Conservation (phyloP, 371 early-diverging fungal species). For the Thermomucor indicae-seudaticae region DNA sequence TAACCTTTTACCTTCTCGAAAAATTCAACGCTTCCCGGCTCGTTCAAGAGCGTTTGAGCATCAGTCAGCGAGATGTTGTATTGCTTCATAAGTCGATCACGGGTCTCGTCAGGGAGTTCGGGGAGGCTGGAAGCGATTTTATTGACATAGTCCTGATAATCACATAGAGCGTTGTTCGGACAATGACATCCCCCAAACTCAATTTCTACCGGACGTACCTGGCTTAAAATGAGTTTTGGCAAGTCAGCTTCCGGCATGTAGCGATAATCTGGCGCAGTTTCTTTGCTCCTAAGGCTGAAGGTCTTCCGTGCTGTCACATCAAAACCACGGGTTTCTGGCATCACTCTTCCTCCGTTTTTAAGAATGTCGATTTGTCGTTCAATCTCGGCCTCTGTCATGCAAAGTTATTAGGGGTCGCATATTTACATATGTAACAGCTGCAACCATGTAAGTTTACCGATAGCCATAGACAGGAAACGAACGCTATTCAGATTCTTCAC, state of each 20-base stretch:
- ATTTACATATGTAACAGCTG: too few species aligned
- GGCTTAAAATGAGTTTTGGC: conserved; percentile 53
- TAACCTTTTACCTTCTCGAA: conserved; percentile 56
- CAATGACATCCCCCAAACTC: too few species aligned
- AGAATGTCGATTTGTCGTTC: conserved; percentile 65
- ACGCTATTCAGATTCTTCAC: conserved; percentile 88
- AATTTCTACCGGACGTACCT: conserved; percentile 30
- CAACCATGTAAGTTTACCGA: too few species aligned
- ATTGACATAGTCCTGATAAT: conserved; percentile 50
- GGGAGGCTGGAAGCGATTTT: conserved; percentile 45
- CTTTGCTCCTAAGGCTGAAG: conserved; percentile 72
- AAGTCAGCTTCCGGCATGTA: conserved; percentile 94
- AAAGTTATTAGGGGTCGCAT: not conserved
- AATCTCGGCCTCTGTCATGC: conserved; percentile 67
- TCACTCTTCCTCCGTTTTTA: conserved; percentile 45
- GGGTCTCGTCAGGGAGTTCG: conserved; percentile 68
- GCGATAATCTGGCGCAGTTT: conserved; percentile 82
- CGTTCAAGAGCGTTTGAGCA: conserved; percentile 63
- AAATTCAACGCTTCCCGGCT: conserved; percentile 67
- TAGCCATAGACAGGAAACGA: conserved; percentile 64
- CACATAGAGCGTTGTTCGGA: too few species aligned
- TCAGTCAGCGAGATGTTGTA: conserved; percentile 58
- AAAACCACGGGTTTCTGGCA: conserved; percentile 79
- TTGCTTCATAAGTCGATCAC: conserved; percentile 55
- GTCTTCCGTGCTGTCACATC: conserved; percentile 64